phyloP scores from a whole-genome alignment of 257 asterid genomes.

The Capsicum baccatum region DNA sequence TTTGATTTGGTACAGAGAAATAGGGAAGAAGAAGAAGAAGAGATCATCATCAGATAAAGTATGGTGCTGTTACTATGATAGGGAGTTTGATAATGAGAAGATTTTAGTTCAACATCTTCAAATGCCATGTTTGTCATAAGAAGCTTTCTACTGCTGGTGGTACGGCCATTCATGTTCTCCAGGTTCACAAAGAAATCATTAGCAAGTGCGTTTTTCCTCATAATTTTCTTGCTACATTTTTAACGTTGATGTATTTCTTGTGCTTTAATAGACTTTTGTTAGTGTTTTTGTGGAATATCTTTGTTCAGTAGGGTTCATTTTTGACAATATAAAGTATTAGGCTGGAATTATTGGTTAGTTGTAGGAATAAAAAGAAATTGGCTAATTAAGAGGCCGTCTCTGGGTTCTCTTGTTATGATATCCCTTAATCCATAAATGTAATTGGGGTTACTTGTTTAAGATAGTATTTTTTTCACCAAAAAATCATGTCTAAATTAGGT shows the following conservation, averaged over 20 bases:
- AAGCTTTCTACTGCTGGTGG: constrained; percentile 97
- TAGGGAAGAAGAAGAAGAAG: constrained; percentile 94
- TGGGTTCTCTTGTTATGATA: too few species aligned
- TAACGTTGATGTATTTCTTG: too few species aligned
- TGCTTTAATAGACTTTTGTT: too few species aligned
- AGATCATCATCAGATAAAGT: constrained; percentile 71
- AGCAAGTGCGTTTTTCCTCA: constrained; percentile 41
- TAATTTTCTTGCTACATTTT: too few species aligned
- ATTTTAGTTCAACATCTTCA: constrained; percentile 92
- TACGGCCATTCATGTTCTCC: constrained; percentile 93
- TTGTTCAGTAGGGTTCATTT: too few species aligned
- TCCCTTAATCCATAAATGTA: too few species aligned
- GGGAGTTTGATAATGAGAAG: constrained; percentile 98
- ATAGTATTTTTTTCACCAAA: neutral
- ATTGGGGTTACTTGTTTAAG: neutral
- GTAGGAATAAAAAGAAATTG: too few species aligned
- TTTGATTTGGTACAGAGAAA: constrained; percentile 24
- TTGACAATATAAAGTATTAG: too few species aligned
- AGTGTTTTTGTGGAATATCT: too few species aligned
- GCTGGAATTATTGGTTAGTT: too few species aligned
- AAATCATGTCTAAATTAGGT: constrained; percentile 1
- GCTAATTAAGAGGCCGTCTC: too few species aligned
- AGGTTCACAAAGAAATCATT: constrained; percentile 97
- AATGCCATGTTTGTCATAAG: constrained; percentile 96
- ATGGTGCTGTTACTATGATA: constrained; percentile 95